Evolutionary conservation across 176 grass and related monocot species (phyloP).

Genomic region (Hsuehochloa calcarea): DNA sequence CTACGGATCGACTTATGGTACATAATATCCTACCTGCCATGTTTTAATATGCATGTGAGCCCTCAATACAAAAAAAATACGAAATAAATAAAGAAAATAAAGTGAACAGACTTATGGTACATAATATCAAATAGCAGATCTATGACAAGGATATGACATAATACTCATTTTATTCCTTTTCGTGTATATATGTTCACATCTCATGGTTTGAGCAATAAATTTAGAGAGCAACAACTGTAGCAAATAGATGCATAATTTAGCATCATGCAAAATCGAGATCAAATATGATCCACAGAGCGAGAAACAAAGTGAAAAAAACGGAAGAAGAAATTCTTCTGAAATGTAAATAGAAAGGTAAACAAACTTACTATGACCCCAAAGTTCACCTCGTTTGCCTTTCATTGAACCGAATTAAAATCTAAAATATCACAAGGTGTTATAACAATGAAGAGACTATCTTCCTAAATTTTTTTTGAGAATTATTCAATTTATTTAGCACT

Average conservation of each 20-base stretch:
- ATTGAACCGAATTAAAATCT: neutral
- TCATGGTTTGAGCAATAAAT: neutral
- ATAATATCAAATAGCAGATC: neutral
- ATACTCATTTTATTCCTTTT: too few relatives aligned
- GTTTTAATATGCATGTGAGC: neutral
- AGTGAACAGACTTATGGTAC: neutral
- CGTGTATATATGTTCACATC: neutral
- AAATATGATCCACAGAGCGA: neutral
- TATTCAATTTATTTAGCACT: neutral
- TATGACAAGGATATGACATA: too few relatives aligned
- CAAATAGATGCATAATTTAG: neutral
- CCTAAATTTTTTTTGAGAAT: neutral
- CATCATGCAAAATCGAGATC: neutral
- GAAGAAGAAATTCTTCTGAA: neutral
- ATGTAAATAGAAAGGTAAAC: neutral
- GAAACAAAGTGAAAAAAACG: neutral
- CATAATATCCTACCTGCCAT: too few relatives aligned
- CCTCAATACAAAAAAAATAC: neutral
- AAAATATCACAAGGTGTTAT: neutral
- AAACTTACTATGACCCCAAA: neutral
- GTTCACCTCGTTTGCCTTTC: neutral
- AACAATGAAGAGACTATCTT: neutral
- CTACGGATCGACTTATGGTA: too few relatives aligned
- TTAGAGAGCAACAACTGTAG: neutral
- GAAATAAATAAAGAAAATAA: neutral